A percentile compares a stretch with the other conserved stretches of the same genome.
These are phyloP conservation scores for Samsoniella hepiali DNA, from an alignment of 2,329 filamentous ascomycete genomes.

Conservation along the genomic window DNA sequence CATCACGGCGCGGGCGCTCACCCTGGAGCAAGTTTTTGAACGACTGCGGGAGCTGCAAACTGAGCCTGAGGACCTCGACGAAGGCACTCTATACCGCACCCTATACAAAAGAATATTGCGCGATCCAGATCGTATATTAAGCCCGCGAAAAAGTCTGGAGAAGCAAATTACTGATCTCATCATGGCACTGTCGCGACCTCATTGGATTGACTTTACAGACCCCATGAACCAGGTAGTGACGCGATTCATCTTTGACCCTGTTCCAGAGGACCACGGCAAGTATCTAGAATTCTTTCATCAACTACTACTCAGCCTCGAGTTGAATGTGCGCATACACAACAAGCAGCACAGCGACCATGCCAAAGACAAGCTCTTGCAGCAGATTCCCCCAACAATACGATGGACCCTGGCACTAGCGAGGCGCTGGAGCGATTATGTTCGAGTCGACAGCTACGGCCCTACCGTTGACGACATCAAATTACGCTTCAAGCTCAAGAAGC, in stretches of 20 bases:
- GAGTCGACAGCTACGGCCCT: conserved; percentile 58
- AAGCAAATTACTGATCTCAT: conserved; percentile 72
- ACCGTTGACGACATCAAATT: conserved; percentile 57
- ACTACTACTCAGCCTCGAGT: conserved; percentile 68
- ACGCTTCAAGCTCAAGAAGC: conserved; percentile 61
- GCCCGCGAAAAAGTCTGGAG: conserved; percentile 62
- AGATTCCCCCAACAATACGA: conserved; percentile 67
- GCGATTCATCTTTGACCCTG: conserved; percentile 65
- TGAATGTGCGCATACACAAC: conserved; percentile 67
- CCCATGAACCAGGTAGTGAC: conserved; percentile 70
- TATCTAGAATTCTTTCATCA: conserved; percentile 73
- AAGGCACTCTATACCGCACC: conserved; percentile 57
- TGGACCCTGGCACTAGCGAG: conserved; percentile 73
- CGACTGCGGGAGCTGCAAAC: conserved; percentile 57
- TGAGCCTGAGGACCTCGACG: conserved; percentile 54
- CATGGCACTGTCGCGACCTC: conserved; percentile 62
- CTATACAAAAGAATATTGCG: conserved; percentile 67
- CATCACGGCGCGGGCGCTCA: conserved; percentile 57
- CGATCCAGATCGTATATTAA: conserved; percentile 61
- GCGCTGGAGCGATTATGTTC: conserved; percentile 68
- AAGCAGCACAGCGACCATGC: conserved; percentile 58
- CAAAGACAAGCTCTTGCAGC: conserved; percentile 60
- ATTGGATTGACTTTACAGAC: conserved; percentile 71
- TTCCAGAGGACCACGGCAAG: conserved; percentile 51
- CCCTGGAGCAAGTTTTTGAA: conserved; percentile 54